Base-by-base conservation (phyloP, 148 eudicot genomes). In the Silene conica region DNA sequence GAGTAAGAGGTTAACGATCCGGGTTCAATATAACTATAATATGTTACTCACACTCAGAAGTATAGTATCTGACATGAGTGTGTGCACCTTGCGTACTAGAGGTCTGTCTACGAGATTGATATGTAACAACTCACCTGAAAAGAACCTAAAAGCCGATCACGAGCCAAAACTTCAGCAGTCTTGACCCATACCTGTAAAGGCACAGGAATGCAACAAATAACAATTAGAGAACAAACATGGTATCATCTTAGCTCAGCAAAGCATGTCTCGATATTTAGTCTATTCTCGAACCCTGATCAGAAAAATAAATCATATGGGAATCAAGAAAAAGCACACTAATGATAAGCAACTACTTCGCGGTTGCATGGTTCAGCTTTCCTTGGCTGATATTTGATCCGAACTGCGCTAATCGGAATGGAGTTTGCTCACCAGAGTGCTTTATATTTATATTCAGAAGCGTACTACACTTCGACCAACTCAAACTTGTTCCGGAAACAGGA, bases 141-240 rank as follows among this genome's bases (percentile, higher is more conserved):
- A 66, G 98, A 89, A 54, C 98, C 98, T 31, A 92, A 80, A 70
- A 94, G 97, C 69, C 97, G 87, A 80, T 94, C 98, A 59, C 98
- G 97, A 48, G 98, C 96, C 82, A 95, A 77, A 79, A 92, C 90
- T 82, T 95, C 93, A 63, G 97, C 87, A 55, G 93, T 90, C 88
- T 95, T 95, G 82, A 95, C 96, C 98, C 98, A 95, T 73, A 95
- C 82, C 97, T 94, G 96, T 69, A 26, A 1, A 26, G 52, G 22
- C 16, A 74, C 31, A 65, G 41, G 41, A 73, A 34, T n/a, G 15
- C 43, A 59, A 68, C 38, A 52, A n/a, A 41, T 22, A 25, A 60
- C 66, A 14, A 60, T 55, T 20, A 38, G 34, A 55, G 54, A 11
- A 21, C 31, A 45, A 68, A 45, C 71, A 4, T 16, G 15, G 26